Evolutionary conservation across 306 rosid species (phyloP).

Genomic region (Prosopis cineraria): DNA sequence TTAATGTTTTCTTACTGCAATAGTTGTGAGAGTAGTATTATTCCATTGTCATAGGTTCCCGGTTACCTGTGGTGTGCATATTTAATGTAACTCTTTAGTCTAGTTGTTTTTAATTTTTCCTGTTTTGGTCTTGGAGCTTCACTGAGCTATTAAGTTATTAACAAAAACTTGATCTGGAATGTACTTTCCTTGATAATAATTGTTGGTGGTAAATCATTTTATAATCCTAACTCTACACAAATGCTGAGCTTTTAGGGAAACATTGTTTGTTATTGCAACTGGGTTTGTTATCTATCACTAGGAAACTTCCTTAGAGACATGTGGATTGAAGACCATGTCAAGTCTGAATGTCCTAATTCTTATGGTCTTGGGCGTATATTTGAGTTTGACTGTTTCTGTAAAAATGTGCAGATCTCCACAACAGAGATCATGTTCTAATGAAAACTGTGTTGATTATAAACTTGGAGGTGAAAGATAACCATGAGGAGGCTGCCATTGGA

Average conservation of each 20-base stretch:
- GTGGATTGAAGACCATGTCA: constrained; percentile 20
- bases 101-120: not conserved
- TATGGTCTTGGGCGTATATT: not conserved
- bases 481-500: constrained; percentile 92
- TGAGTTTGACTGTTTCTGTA: constrained; percentile 22
- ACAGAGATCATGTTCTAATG: constrained; percentile 67
- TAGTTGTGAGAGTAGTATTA: not conserved
- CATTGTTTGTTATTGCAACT: constrained; percentile 4
- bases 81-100: not conserved
- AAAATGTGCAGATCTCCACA: constrained; percentile 73
- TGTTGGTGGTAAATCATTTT: not conserved
- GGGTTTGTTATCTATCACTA: constrained; percentile 2
- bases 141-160: constrained; percentile 18
- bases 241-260: not conserved
- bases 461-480: constrained; percentile 99
- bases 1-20: not conserved
- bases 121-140: constrained; percentile 14
- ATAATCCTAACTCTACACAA: not conserved
- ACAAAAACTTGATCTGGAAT: not conserved
- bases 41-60: not conserved
- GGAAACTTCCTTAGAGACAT: constrained; percentile 3
- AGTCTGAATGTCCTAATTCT: too few relatives aligned
- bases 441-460: constrained; percentile 77
- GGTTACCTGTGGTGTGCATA: not conserved
- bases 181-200: not conserved